A percentile compares a stretch with the other conserved stretches of the same genome.
phyloP scores from a whole-genome alignment of 1,284 basidiomycete genomes.

The Trichosporon ovoides region DNA sequence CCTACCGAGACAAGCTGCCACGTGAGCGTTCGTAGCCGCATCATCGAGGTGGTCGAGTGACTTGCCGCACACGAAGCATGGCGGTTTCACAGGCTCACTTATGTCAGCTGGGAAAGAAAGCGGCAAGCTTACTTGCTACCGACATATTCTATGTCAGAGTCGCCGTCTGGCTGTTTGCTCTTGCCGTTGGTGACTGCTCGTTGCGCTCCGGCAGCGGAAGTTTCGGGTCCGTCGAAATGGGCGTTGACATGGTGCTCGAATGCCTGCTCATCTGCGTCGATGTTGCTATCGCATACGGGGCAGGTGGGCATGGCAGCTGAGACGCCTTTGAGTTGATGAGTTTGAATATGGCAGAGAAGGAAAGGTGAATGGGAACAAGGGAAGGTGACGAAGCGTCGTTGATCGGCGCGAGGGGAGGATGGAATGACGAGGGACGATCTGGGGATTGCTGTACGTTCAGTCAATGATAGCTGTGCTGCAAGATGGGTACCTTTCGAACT shows the following conservation, averaged over 20 bases:
- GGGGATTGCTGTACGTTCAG: too few relatives aligned
- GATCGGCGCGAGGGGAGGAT: too few relatives aligned
- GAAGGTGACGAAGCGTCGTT: background rate
- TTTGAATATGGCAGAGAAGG: too few relatives aligned
- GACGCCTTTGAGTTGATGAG: background rate
- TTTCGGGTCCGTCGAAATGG: conserved; percentile 25
- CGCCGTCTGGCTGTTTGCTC: background rate
- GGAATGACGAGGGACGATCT: too few relatives aligned
- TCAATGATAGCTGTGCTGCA: too few relatives aligned
- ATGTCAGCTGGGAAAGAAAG: background rate
- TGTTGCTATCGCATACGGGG: conserved; percentile 29
- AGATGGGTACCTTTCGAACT: too few relatives aligned
- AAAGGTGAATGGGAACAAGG: background rate
- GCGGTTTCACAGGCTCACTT: background rate
- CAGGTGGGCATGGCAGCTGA: conserved; percentile 21
- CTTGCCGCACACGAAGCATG: conserved; percentile 31
- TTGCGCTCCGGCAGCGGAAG: background rate
- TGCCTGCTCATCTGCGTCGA: conserved; percentile 25
- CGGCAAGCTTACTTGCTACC: conserved; percentile 4
- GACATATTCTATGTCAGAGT: background rate
- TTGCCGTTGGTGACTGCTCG: background rate
- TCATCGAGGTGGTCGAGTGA: conserved; percentile 19
- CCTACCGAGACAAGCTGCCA: conserved; percentile 25
- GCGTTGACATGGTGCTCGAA: conserved; percentile 37
- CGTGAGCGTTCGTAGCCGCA: conserved; percentile 22